Evolutionary conservation across 2,329 filamentous ascomycete genomes (phyloP).

Genomic region (Penicillium corylophilum): DNA sequence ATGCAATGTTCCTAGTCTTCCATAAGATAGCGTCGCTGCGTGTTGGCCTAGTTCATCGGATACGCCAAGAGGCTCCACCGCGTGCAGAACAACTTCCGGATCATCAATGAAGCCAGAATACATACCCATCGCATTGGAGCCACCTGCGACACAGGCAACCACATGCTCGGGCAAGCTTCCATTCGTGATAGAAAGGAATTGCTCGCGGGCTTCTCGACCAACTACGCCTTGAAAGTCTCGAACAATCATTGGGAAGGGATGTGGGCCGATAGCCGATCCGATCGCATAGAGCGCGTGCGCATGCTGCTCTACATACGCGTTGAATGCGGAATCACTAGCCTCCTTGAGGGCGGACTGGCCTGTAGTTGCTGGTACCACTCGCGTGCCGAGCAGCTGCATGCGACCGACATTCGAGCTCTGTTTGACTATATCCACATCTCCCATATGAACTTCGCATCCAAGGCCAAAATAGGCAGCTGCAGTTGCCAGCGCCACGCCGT

Average conservation of each 20-base stretch:
- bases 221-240: too few species aligned
- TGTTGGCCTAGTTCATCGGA: too few species aligned
- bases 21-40: too few species aligned
- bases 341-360: conserved; percentile 71
- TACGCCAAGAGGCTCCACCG: background rate
- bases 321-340: conserved; percentile 82
- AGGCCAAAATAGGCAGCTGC: too few species aligned
- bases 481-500: conserved; percentile 60
- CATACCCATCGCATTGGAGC: conserved; percentile 12
- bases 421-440: too few species aligned
- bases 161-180: too few species aligned
- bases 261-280: conserved; percentile 83
- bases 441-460: too few species aligned
- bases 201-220: too few species aligned
- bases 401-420: too few species aligned
- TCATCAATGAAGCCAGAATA: conserved; percentile 6
- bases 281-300: conserved; percentile 89
- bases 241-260: conserved; percentile 51
- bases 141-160: conserved; percentile 7
- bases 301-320: conserved; percentile 79
- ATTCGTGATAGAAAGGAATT: too few species aligned
- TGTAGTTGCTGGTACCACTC: conserved; percentile 39
- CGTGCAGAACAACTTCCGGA: conserved; percentile 1
- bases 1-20: too few species aligned
- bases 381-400: too few species aligned